phyloP scores from a whole-genome alignment of 1,284 basidiomycete genomes.

The Kwoniella shivajii region DNA sequence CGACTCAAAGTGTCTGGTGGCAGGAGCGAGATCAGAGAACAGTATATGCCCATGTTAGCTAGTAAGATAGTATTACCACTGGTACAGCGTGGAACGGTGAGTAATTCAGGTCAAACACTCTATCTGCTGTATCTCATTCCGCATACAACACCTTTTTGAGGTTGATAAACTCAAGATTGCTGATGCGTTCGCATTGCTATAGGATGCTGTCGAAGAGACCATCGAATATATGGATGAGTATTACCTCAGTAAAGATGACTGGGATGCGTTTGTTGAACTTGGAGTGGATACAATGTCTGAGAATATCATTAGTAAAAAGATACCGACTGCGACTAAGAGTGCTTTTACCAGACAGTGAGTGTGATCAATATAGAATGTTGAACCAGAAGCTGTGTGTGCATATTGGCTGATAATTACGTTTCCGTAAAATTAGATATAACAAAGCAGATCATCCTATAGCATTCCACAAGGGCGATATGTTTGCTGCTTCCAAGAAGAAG shows the following conservation, averaged over 20 bases:
- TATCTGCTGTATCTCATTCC: not conserved
- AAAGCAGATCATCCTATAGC: constrained; percentile 81
- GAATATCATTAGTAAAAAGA: constrained; percentile 76
- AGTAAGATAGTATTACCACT: constrained; percentile 78
- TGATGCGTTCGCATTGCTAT: constrained; percentile 2
- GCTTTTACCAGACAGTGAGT: constrained; percentile 81
- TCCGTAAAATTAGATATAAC: constrained; percentile 68
- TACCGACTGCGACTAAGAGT: constrained; percentile 76
- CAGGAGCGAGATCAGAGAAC: constrained; percentile 83
- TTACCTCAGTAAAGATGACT: constrained; percentile 89
- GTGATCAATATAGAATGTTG: not conserved
- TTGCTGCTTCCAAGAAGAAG: constrained; percentile 75
- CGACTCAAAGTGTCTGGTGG: constrained; percentile 88
- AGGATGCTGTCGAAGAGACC: constrained; percentile 78
- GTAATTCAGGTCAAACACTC: constrained; percentile 15
- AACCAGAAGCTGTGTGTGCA: not conserved
- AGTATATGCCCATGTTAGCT: constrained; percentile 84
- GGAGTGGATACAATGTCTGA: constrained; percentile 81
- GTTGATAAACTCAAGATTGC: not conserved
- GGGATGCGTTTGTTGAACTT: constrained; percentile 92
- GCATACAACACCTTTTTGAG: not conserved
- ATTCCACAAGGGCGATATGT: constrained; percentile 79
- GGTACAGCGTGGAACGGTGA: constrained; percentile 57
- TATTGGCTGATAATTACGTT: not conserved
- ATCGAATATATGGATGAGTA: constrained; percentile 93